Conservation (phyloP, 306 rosid species). For the Citrullus colocynthis region DNA sequence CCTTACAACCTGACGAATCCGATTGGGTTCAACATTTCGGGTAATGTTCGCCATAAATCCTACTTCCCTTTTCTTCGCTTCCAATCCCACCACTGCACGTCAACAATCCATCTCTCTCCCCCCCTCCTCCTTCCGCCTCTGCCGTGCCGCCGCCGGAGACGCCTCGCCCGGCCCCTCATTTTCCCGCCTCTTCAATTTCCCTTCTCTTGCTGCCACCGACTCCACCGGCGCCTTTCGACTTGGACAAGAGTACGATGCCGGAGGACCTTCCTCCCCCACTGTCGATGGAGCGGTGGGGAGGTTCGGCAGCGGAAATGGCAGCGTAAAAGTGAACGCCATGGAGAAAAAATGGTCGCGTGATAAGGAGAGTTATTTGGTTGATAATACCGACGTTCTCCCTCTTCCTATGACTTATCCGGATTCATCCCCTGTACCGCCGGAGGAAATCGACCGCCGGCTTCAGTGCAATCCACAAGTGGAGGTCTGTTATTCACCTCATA, state of each 20-base stretch:
- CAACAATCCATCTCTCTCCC: not conserved
- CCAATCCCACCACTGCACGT: conserved; percentile 2
- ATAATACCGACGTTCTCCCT: conserved; percentile 59
- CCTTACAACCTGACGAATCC: not conserved
- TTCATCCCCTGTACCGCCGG: conserved; percentile 55
- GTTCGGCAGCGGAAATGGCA: conserved; percentile 22
- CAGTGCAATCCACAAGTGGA: conserved; percentile 53
- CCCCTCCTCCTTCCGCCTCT: conserved; percentile 19
- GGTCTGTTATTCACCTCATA: conserved; percentile 20
- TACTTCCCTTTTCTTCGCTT: conserved; percentile 6
- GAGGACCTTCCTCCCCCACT: not conserved
- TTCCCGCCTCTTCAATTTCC: conserved; percentile 37
- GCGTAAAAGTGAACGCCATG: conserved; percentile 47
- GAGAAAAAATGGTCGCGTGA: conserved; percentile 68
- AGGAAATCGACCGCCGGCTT: conserved; percentile 65
- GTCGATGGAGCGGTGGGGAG: conserved; percentile 20
- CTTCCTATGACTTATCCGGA: conserved; percentile 85
- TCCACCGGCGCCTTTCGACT: conserved; percentile 29
- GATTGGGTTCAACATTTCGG: not conserved
- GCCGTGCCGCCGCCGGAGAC: conserved; percentile 45
- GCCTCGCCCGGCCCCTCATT: conserved; percentile 21
- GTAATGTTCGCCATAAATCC: conserved; percentile 56
- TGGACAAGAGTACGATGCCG: conserved; percentile 33
- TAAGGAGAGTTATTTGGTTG: conserved; percentile 60
- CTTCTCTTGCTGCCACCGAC: conserved; percentile 24